These are phyloP conservation scores for Croton laevigatus DNA, from an alignment of 441 rosid genomes.

Conservation along the genomic window DNA sequence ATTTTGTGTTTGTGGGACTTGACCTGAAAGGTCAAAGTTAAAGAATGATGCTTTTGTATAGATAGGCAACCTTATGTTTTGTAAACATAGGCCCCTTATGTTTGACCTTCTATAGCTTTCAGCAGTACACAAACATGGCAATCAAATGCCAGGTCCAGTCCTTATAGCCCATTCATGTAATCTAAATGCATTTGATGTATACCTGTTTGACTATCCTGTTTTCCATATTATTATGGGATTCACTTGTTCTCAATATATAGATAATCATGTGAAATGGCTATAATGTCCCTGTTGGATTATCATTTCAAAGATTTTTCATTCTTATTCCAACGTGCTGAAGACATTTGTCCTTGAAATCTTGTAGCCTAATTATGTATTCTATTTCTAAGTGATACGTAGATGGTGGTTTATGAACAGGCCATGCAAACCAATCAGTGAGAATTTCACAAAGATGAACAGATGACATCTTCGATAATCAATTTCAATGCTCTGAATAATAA, in stretches of 20 bases:
- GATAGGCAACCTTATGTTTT: background rate
- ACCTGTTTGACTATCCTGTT: background rate
- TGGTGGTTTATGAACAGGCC: background rate
- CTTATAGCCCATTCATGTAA: background rate
- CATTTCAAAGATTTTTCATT: background rate
- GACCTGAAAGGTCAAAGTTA: background rate
- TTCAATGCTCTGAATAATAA: background rate
- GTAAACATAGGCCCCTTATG: too few species aligned
- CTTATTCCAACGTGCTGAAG: background rate
- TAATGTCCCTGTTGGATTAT: background rate
- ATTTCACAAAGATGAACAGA: background rate
- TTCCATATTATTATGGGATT: background rate
- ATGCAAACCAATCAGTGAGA: background rate
- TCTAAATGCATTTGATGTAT: background rate
- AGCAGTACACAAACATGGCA: background rate
- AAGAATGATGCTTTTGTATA: background rate
- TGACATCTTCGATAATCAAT: background rate
- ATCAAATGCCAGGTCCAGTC: background rate
- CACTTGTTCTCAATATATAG: background rate
- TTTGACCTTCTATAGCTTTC: background rate
- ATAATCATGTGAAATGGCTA: background rate
- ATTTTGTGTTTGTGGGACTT: background rate
- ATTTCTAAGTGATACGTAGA: background rate
- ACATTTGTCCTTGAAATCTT: background rate
- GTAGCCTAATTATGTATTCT: background rate